Conservation (phyloP, 257 asterid genomes). For the Cinchona pubescens region DNA sequence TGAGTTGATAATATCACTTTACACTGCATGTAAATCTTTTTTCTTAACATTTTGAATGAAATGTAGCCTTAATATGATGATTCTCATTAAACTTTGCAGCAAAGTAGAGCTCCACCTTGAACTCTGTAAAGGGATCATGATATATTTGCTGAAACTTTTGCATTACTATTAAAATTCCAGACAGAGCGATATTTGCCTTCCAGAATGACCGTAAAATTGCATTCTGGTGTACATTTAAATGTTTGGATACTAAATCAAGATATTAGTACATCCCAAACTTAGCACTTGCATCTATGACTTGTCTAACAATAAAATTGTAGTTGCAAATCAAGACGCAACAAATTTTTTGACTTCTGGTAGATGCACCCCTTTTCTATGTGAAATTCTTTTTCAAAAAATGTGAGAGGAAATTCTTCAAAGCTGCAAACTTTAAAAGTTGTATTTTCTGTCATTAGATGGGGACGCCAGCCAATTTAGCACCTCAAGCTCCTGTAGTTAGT, state of each 20-base stretch:
- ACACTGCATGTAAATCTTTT: too few relatives aligned
- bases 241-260: not conserved
- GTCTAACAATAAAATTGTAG: not conserved
- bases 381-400: not conserved
- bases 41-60: not conserved
- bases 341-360: not conserved
- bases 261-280: not conserved
- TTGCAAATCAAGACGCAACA: not conserved
- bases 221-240: not conserved
- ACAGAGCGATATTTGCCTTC: not conserved
- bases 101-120: not conserved
- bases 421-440: not conserved
- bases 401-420: not conserved
- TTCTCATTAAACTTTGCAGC: not conserved
- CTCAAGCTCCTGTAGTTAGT: not conserved
- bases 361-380: not conserved
- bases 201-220: not conserved
- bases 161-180: not conserved
- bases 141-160: not conserved
- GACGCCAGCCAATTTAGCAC: not conserved
- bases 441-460: not conserved
- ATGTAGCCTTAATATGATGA: not conserved
- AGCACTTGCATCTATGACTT: not conserved
- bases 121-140: not conserved
- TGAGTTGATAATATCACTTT: slow-evolving; percentile 35